Evolutionary conservation across 306 rosid species (phyloP), one percentile per base, ranked within the genome.

Genomic region (Acacia crassicarpa): DNA sequence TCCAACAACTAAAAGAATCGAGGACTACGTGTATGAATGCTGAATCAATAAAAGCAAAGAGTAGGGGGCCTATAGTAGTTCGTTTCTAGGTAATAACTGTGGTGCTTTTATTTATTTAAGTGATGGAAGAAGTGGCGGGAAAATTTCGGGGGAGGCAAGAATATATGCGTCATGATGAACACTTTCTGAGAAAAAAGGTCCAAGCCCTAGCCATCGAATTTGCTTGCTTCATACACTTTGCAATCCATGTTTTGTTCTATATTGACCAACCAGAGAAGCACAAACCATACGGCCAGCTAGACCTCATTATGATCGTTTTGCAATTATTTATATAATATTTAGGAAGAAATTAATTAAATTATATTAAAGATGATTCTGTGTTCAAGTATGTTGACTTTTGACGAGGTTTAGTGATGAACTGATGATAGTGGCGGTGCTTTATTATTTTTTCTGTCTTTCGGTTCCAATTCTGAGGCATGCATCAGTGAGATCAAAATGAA

Each of bases 121-220:
- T 19, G 49, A 44, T 48, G 2, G 56, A 49, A 30, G 30, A 72
- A 54, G 79, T 58, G 35, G 62, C 17, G 51, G 43, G 71, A 68
- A 76, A 76, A 35, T 27, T 6, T n/a, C 46, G 16, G 44, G 46
- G 46, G 32, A 61, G 86, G 85, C 85, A 86, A 82, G 91, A 90
- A 87, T 92, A 85, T 88, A 82, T 91, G 80, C 86, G 77, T 49
- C 83, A 63, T 56, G 61, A 19, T 56, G 25, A 19, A 53, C 82
- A 72, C 83, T n/a, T 49, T 82, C 45, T 68, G 68, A 82, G 73
- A 44, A 87, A 45, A 78, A 78, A 72, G 77, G 80, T 82, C 66
- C 65, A 65, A 78, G 85, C 46, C 87, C 89, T 71, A 40, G 84
- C 85, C 88, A 75, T 82, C 40, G 25, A 84, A 58, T 86, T 76